Evolutionary conservation across 768 basidiomycete species (phyloP), one percentile per base, ranked within the genome.

Genomic region (Daedaleopsis sinensis): DNA sequence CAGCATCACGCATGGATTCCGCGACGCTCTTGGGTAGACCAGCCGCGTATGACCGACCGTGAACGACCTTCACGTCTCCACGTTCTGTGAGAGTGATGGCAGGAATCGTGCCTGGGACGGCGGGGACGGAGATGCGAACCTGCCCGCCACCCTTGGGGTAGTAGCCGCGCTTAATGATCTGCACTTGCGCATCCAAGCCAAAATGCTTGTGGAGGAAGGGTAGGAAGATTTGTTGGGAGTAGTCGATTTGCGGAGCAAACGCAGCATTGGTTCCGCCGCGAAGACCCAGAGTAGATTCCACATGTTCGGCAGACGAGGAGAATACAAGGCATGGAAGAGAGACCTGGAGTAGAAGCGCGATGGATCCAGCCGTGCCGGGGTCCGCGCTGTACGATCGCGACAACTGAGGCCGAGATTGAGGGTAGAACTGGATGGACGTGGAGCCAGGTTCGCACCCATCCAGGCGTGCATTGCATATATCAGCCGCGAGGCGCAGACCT

Each of bases 191-290:
- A 9, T 71, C 58, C 44, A 79, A 55, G 18, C 79, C 65, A 69
- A 91, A 86, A 70, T 88, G 86, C 12, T 72, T 76, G 23, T 73
- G 75, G 35, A 91, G 71, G 70, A 93, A 93, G 0, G 90, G 91
- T 7, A 93, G 70, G 68, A 93, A 79, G 52, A 91, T 74, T 62
- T 84, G 76, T 77, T 5, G 46, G 15, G 81, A 82, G 70, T 91
- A 91, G 73, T 93, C 91, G 32, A 91, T 82, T 64, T 91, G 91
- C 0, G 91, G 91, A 6, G 90, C 90, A 46, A 80, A 72, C 3
- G 77, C 73, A 19, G 89, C 89, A 62, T 92, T 92, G 3, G 91
- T 92, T 2, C 90, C 91, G 9, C 91, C 91, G 0, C 76, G 75
- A 1, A 93, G 79, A 10, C 75, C 76, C 24, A 93, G 77, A 11